These are phyloP conservation scores for Endoconidiophora polonica DNA, from an alignment of 2,329 filamentous ascomycete species.

Conservation along the genomic window DNA sequence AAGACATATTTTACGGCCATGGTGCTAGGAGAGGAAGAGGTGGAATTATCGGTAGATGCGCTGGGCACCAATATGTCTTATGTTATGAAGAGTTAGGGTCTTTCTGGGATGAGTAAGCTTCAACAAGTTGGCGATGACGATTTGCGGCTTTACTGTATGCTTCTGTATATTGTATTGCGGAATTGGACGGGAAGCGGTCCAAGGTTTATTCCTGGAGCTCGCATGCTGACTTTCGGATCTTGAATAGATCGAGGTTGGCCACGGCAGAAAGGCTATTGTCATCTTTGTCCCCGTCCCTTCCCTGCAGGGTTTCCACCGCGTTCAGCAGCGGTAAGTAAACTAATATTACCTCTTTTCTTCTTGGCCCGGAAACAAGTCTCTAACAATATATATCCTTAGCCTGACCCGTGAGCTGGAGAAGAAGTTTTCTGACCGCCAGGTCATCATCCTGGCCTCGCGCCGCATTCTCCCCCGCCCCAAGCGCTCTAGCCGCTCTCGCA, in stretches of 20 bases:
- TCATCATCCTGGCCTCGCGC: slow-evolving; percentile 96
- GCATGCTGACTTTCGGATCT: slow-evolving; percentile 57
- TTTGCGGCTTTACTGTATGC: slow-evolving; percentile 16
- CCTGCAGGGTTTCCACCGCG: slow-evolving; percentile 96
- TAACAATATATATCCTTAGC: slow-evolving; percentile 31
- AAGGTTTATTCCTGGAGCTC: slow-evolving; percentile 55
- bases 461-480: slow-evolving; percentile 97
- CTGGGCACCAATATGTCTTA: not conserved
- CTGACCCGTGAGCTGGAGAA: slow-evolving; percentile 99
- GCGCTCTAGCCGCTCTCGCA: slow-evolving; percentile 92
- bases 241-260: slow-evolving; percentile 94
- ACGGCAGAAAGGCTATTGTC: slow-evolving; percentile 99
- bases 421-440: slow-evolving; percentile 99
- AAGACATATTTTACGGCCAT: not conserved
- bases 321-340: slow-evolving; percentile 87
- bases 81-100: slow-evolving; percentile 3
- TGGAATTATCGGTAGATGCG: not conserved
- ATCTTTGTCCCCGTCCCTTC: slow-evolving; percentile 99
- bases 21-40: slow-evolving; percentile 10
- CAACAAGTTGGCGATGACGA: slow-evolving; percentile 14
- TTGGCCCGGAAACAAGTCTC: slow-evolving; percentile 6
- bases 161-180: slow-evolving; percentile 23
- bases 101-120: slow-evolving; percentile 11
- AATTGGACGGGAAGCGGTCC: slow-evolving; percentile 64
- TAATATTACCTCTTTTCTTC: not conserved